phyloP scores from a whole-genome alignment of 495 filamentous ascomycete species.

The Aspergillus cavernicola region DNA sequence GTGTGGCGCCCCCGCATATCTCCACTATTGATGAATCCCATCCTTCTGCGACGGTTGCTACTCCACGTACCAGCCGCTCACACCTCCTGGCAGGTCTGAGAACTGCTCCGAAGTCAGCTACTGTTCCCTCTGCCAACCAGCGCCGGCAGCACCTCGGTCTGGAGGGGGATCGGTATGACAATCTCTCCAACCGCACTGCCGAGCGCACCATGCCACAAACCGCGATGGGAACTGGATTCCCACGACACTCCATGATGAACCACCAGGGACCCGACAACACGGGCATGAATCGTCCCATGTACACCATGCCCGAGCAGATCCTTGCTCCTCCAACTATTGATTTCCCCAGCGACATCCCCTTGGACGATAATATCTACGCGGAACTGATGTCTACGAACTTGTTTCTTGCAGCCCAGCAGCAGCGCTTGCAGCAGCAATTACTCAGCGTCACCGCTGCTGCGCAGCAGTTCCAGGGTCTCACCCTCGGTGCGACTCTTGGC shows the following conservation, averaged over 20 bases:
- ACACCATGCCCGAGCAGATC: constrained; percentile 75
- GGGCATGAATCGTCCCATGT: constrained; percentile 53
- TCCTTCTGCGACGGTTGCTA: constrained; percentile 51
- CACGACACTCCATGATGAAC: constrained; percentile 45
- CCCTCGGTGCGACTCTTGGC: constrained; percentile 38
- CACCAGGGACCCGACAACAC: constrained; percentile 36
- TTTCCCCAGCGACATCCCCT: constrained; percentile 59
- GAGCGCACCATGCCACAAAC: constrained; percentile 57
- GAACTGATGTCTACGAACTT: constrained; percentile 81
- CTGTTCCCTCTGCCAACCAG: constrained; percentile 61
- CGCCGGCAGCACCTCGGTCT: constrained; percentile 48
- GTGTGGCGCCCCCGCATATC: constrained; percentile 57
- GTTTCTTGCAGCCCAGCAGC: constrained; percentile 83
- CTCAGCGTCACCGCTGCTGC: constrained; percentile 53
- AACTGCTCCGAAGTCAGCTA: constrained; percentile 86
- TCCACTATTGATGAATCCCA: constrained; percentile 63
- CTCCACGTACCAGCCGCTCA: constrained; percentile 89
- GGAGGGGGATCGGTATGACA: constrained; percentile 44
- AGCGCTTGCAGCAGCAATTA: constrained; percentile 68
- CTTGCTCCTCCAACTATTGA: constrained; percentile 78
- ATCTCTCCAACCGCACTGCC: constrained; percentile 31
- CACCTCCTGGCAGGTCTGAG: constrained; percentile 91
- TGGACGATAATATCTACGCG: constrained; percentile 79
- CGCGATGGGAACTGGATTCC: constrained; percentile 57
- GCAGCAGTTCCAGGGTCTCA: constrained; percentile 77